Evolutionary conservation across 2,329 filamentous ascomycete species (phyloP).

Genomic region (Trichoderma guizhouense): DNA sequence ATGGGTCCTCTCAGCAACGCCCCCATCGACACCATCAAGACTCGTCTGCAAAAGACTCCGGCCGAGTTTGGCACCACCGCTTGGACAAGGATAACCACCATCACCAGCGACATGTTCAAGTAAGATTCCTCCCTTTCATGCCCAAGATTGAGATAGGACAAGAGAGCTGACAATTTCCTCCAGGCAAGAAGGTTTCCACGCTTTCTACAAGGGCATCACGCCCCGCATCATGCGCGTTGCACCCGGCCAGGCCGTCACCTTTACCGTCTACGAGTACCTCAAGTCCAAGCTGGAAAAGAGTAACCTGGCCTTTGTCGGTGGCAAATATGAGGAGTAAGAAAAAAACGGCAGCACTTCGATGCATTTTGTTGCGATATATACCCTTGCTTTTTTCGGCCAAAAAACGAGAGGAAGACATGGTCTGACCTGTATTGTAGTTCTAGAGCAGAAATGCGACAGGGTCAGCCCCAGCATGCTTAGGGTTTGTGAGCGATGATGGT

Average conservation of each 20-base stretch:
- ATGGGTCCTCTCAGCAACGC: constrained; percentile 97
- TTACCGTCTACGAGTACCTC: constrained; percentile 74
- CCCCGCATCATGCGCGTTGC: constrained; percentile 96
- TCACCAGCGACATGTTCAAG: constrained; percentile 83
- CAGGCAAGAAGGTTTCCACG: constrained; percentile 86
- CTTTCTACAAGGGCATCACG: constrained; percentile 99
- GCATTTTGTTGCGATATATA: constrained; percentile 16
- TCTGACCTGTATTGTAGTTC: constrained; percentile 15
- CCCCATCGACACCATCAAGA: constrained; percentile 99
- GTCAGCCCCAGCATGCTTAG: constrained; percentile 16
- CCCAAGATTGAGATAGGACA: not conserved
- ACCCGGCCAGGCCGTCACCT: constrained; percentile 81
- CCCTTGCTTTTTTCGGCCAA: not conserved
- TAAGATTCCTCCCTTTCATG: constrained; percentile 34
- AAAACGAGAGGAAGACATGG: not conserved
- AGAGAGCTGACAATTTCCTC: constrained; percentile 19
- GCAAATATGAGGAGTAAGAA: constrained; percentile 63
- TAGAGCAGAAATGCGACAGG: constrained; percentile 16
- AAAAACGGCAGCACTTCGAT: not conserved
- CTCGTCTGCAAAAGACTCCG: constrained; percentile 84
- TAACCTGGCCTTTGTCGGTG: constrained; percentile 56
- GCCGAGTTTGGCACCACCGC: constrained; percentile 79
- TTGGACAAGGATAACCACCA: constrained; percentile 70
- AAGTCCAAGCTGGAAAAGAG: constrained; percentile 70
- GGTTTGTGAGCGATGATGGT: not conserved